phyloP scores from a whole-genome alignment of 2,329 filamentous ascomycete genomes.

The Paecilomyces dactylethromorphus region DNA sequence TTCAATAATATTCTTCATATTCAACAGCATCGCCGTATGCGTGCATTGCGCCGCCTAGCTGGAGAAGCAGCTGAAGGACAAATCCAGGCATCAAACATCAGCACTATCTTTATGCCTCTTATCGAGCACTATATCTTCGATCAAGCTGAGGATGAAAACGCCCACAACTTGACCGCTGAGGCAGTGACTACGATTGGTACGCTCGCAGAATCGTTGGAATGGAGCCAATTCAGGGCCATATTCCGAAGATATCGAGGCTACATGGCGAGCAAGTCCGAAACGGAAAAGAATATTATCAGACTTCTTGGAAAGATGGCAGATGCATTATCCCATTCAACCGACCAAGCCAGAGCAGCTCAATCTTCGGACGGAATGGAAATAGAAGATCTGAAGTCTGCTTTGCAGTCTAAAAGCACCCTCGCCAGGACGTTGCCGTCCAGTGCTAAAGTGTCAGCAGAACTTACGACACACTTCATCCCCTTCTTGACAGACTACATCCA shows the following conservation, averaged over 20 bases:
- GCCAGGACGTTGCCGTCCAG: constrained; percentile 59
- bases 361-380: constrained; percentile 14
- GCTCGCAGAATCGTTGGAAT: constrained; percentile 71
- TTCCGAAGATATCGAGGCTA: constrained; percentile 79
- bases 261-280: constrained; percentile 69
- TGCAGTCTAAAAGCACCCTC: constrained; percentile 41
- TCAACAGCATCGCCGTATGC: constrained; percentile 75
- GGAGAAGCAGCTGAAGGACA: constrained; percentile 57
- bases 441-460: constrained; percentile 63
- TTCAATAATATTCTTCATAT: constrained; percentile 91
- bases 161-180: constrained; percentile 80
- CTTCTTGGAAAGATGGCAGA: constrained; percentile 78
- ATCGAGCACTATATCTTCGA: constrained; percentile 93
- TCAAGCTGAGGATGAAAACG: constrained; percentile 65
- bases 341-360: constrained; percentile 17
- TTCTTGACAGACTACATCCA: constrained; percentile 79
- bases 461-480: constrained; percentile 70
- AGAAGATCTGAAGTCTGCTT: constrained; percentile 20
- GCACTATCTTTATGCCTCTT: constrained; percentile 81
- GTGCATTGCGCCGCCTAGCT: constrained; percentile 72
- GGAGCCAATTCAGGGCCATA: constrained; percentile 82
- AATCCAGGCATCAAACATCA: constrained; percentile 70
- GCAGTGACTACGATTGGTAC: constrained; percentile 73
- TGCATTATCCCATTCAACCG: constrained; percentile 56
- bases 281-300: constrained; percentile 78